phyloP scores from a whole-genome alignment of 495 filamentous ascomycete species.

The Penicillium manginii region DNA sequence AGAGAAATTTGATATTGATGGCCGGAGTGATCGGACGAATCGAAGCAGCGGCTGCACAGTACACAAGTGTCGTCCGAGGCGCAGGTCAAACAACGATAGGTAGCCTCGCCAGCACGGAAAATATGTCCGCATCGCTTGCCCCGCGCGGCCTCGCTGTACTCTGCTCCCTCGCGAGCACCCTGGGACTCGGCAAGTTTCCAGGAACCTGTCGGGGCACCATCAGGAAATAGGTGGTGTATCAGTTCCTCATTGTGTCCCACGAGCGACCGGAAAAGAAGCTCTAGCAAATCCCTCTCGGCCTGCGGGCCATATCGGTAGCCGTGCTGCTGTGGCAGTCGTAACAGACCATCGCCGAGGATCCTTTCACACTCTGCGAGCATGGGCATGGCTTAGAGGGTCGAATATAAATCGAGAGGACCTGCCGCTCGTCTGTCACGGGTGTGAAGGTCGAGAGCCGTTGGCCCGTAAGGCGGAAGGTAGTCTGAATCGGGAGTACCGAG shows the following conservation, averaged over 20 bases:
- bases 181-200: constrained; percentile 85
- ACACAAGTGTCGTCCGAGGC: constrained; percentile 85
- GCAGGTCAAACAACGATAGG: constrained; percentile 92
- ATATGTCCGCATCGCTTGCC: constrained; percentile 98
- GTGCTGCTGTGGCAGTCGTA: constrained; percentile 69
- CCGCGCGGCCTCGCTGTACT: constrained; percentile 89
- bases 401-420: constrained; percentile 6
- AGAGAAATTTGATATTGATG: constrained; percentile 87
- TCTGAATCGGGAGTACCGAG: constrained; percentile 13
- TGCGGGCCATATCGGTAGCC: constrained; percentile 71
- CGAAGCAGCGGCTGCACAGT: constrained; percentile 88
- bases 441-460: constrained; percentile 21
- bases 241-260: constrained; percentile 72
- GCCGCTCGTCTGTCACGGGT: constrained; percentile 24
- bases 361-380: constrained; percentile 74
- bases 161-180: constrained; percentile 88
- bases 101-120: constrained; percentile 87
- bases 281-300: constrained; percentile 70
- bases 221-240: constrained; percentile 77
- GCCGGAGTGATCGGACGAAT: constrained; percentile 91
- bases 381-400: constrained; percentile 31
- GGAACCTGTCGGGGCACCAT: constrained; percentile 62
- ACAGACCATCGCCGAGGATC: constrained; percentile 74
- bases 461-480: constrained; percentile 15
- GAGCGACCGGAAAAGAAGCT: constrained; percentile 83